phyloP scores from a whole-genome alignment of 768 basidiomycete genomes.

The Auricularia auricula-judae region DNA sequence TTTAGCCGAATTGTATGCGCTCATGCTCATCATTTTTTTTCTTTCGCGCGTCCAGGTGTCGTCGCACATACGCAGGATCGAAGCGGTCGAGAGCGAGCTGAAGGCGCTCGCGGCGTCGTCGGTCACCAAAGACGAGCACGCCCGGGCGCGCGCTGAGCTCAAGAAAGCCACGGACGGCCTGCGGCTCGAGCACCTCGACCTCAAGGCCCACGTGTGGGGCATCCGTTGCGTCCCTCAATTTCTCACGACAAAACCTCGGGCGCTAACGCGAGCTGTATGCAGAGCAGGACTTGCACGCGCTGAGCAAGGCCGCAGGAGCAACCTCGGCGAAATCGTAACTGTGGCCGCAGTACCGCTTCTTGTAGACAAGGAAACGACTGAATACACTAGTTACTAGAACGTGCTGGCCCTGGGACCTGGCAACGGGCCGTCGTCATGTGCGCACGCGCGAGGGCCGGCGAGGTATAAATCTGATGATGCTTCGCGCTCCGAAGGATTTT shows the following conservation, averaged over 20 bases:
- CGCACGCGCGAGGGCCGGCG: neutral
- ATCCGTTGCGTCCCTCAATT: conserved; percentile 49
- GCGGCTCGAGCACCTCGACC: conserved; percentile 73
- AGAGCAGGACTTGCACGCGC: conserved; percentile 75
- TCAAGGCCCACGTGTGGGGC: conserved; percentile 77
- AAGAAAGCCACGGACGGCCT: conserved; percentile 83
- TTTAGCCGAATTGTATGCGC: neutral
- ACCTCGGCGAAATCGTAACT: neutral
- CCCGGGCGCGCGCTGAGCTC: conserved; percentile 62
- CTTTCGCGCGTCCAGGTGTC: conserved; percentile 42
- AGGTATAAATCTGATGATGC: neutral
- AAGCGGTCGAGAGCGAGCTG: conserved; percentile 82
- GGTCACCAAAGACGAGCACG: conserved; percentile 71
- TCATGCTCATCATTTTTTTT: neutral
- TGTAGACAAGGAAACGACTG: neutral
- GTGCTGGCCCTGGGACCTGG: neutral
- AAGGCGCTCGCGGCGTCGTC: conserved; percentile 58
- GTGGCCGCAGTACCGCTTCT: neutral
- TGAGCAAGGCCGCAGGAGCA: conserved; percentile 38
- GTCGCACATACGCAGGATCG: conserved; percentile 71
- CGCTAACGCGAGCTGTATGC: neutral
- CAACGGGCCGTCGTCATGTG: conserved; percentile 2
- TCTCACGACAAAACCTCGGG: neutral
- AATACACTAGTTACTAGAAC: neutral
- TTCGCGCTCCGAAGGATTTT: neutral